Evolutionary conservation across 2,329 filamentous ascomycete species (phyloP).

Genomic region (Bipolaris sorokiniana): DNA sequence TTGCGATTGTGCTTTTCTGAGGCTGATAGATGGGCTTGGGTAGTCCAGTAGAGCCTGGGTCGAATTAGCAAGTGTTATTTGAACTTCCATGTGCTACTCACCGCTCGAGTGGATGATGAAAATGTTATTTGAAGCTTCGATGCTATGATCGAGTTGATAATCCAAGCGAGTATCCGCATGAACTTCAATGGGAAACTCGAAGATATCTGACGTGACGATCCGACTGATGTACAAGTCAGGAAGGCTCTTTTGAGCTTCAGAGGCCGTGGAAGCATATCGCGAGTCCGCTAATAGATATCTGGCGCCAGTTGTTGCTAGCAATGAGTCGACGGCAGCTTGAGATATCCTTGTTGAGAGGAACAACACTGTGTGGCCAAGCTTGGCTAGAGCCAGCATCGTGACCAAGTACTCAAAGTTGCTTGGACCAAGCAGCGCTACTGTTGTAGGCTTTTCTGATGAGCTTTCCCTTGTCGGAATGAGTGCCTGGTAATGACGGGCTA

Average conservation of each 20-base stretch:
- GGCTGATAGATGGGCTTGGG: slow-evolving; percentile 68
- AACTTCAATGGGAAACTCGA: slow-evolving; percentile 32
- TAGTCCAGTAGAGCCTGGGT: slow-evolving; percentile 62
- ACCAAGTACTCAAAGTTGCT: slow-evolving; percentile 64
- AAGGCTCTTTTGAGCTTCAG: slow-evolving; percentile 17
- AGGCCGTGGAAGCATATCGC: slow-evolving; percentile 45
- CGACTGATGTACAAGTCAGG: slow-evolving; percentile 16
- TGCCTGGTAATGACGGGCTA: slow-evolving; percentile 30
- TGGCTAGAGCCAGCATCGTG: slow-evolving; percentile 61
- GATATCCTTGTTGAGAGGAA: slow-evolving; percentile 63
- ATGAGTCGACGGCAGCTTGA: slow-evolving; percentile 56
- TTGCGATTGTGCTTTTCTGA: slow-evolving; percentile 49
- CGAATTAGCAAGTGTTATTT: not conserved
- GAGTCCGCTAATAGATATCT: slow-evolving; percentile 29
- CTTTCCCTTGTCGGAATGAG: slow-evolving; percentile 26
- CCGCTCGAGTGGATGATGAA: slow-evolving; percentile 39
- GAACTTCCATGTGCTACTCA: slow-evolving; percentile 15
- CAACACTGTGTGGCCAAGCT: slow-evolving; percentile 62
- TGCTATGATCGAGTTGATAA: slow-evolving; percentile 25
- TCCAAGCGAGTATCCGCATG: slow-evolving; percentile 35
- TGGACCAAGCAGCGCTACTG: slow-evolving; percentile 59
- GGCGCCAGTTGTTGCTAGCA: slow-evolving; percentile 42
- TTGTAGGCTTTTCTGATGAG: slow-evolving; percentile 24
- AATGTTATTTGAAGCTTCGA: slow-evolving; percentile 28
- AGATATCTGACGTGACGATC: slow-evolving; percentile 22